phyloP scores from a whole-genome alignment of 805 yeast genomes.

The Candida berthetii region DNA sequence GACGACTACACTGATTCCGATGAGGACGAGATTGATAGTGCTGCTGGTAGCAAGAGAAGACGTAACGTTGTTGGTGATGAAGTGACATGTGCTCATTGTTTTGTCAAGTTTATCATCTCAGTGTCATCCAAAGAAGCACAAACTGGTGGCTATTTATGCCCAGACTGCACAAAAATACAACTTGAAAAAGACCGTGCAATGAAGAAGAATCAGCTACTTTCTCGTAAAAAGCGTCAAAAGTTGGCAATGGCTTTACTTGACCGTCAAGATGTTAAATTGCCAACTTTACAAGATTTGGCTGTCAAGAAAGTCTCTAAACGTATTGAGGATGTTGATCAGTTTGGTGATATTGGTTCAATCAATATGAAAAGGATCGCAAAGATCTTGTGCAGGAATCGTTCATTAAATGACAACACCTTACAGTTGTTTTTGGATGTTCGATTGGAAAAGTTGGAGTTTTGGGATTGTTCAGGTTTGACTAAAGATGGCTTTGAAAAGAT shows the following conservation, averaged over 20 bases:
- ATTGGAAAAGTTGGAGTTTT: conserved; percentile 55
- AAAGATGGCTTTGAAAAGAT: conserved; percentile 60
- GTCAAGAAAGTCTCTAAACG: conserved; percentile 58
- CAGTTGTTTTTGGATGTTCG: conserved; percentile 64
- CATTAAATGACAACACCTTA: conserved; percentile 67
- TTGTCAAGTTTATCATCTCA: conserved; percentile 47
- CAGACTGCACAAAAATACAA: conserved; percentile 43
- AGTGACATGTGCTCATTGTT: conserved; percentile 62
- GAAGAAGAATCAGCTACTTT: conserved; percentile 50
- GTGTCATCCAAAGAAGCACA: conserved; percentile 57
- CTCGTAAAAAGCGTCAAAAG: conserved; percentile 69
- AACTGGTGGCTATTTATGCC: conserved; percentile 61
- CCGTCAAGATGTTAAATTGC: conserved; percentile 51
- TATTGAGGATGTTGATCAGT: conserved; percentile 68
- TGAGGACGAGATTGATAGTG: conserved; percentile 21
- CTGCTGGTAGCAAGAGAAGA: conserved; percentile 8
- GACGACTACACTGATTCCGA: conserved; percentile 31
- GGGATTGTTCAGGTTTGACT: conserved; percentile 87
- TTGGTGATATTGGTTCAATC: conserved; percentile 80
- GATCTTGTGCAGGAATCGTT: conserved; percentile 77
- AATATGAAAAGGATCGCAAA: conserved; percentile 69
- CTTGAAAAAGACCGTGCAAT: conserved; percentile 36
- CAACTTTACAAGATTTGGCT: conserved; percentile 79
- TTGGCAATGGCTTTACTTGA: conserved; percentile 83
- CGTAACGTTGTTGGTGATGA: conserved; percentile 39